Percentiles rank a stretch among this genome's conserved stretches.
Evolutionary conservation across 257 asterid genomes (phyloP).

Genomic region (Plantago major): DNA sequence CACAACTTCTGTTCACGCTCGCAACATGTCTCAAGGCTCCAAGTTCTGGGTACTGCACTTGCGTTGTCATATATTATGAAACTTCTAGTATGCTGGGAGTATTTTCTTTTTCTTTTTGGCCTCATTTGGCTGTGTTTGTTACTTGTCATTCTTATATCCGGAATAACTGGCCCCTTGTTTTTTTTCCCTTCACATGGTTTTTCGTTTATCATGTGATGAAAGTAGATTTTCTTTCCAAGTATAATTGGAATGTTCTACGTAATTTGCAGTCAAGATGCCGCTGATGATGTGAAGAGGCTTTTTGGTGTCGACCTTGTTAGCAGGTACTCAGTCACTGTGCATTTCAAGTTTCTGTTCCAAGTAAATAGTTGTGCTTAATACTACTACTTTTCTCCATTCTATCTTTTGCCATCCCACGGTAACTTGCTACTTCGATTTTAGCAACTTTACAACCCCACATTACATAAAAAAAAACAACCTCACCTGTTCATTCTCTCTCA

Average conservation of each 20-base stretch:
- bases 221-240: slow-evolving; percentile 8
- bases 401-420: too few relatives aligned
- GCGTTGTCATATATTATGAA: slow-evolving; percentile 13
- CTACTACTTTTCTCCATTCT: neutral
- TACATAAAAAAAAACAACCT: too few relatives aligned
- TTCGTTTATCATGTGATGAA: slow-evolving; percentile 8
- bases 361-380: slow-evolving; percentile 15
- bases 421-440: too few relatives aligned
- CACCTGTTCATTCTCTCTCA: too few relatives aligned
- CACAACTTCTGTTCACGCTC: slow-evolving; percentile 84
- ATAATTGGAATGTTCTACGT: slow-evolving; percentile 15
- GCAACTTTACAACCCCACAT: too few relatives aligned
- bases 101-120: neutral
- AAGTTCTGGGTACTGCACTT: slow-evolving; percentile 52
- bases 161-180: slow-evolving; percentile 1
- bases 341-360: slow-evolving; percentile 7
- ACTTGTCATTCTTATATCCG: neutral
- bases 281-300: slow-evolving; percentile 69
- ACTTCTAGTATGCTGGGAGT: neutral
- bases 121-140: slow-evolving; percentile 6
- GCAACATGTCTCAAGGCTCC: slow-evolving; percentile 67
- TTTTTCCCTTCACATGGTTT: neutral
- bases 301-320: slow-evolving; percentile 85
- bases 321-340: slow-evolving; percentile 53
- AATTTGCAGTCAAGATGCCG: slow-evolving; percentile 61